These are phyloP conservation scores for Golubevia sp. DNA, from an alignment of 1,284 basidiomycete genomes.

Conservation along the genomic window DNA sequence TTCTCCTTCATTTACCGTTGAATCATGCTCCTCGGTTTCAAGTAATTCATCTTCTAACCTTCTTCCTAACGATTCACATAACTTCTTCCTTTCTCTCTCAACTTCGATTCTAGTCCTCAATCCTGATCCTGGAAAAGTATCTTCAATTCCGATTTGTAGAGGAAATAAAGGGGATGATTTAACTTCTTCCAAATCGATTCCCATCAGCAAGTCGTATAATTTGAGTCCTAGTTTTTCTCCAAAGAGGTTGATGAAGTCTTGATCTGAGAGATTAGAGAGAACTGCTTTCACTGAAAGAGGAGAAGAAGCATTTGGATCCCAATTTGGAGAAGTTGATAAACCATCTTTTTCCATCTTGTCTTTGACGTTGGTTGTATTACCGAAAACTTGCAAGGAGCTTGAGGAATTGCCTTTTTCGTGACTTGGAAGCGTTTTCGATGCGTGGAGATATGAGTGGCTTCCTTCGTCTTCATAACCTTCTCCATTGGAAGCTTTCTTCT, in stretches of 20 bases:
- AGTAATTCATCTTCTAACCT: conserved; percentile 40
- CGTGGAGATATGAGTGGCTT: no score
- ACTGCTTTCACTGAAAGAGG: conserved; percentile 19
- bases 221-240: conserved; percentile 25
- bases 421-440: neutral
- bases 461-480: neutral
- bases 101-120: conserved; percentile 44
- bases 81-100: conserved; percentile 21
- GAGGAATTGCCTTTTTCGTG: neutral
- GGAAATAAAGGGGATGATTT: conserved; percentile 34
- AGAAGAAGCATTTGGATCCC: no score
- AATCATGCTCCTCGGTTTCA: neutral
- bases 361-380: no score
- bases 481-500: neutral
- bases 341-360: no score
- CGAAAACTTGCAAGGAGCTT: no score
- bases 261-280: conserved; percentile 20
- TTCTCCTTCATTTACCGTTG: neutral
- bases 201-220: conserved; percentile 28
- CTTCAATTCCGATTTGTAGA: conserved; percentile 42
- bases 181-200: conserved; percentile 32
- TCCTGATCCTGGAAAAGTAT: conserved; percentile 39
- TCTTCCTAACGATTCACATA: no score
- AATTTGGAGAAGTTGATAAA: no score
- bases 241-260: conserved; percentile 24